phyloP scores from a whole-genome alignment of 306 rosid genomes.

The Castanea crenata region DNA sequence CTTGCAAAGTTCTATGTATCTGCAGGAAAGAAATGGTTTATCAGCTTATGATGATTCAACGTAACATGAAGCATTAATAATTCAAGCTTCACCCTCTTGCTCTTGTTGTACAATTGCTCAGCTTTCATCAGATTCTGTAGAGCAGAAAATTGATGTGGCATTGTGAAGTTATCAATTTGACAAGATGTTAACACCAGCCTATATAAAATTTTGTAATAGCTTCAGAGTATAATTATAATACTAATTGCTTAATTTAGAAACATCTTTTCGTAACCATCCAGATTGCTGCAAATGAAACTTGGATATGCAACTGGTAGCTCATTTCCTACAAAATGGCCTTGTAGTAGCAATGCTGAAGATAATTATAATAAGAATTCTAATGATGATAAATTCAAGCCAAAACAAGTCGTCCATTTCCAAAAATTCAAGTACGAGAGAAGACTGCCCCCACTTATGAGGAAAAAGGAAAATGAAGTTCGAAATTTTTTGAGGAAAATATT shows the following conservation, averaged over 20 bases:
- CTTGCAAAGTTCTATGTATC: constrained; percentile 62
- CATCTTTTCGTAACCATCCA: no score
- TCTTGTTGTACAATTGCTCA: not conserved
- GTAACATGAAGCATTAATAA: not conserved
- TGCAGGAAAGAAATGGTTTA: constrained; percentile 28
- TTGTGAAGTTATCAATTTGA: not conserved
- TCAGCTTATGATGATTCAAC: not conserved
- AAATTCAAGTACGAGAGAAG: not conserved
- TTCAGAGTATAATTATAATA: not conserved
- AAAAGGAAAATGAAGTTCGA: not conserved
- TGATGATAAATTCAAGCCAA: not conserved
- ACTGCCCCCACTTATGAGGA: not conserved
- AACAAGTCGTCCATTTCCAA: not conserved
- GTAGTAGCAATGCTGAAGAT: not conserved
- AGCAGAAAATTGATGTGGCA: not conserved
- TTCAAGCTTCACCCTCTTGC: not conserved
- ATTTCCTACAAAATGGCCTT: not conserved
- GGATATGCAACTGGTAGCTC: not conserved
- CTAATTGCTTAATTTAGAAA: not conserved
- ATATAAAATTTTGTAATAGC: not conserved
- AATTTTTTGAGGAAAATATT: not conserved
- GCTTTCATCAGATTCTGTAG: not conserved
- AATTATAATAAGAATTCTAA: no score
- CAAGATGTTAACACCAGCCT: not conserved
- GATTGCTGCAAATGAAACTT: not conserved